Conservation (phyloP, 1,139 yeast species). For the Protomyces arabidopsidicola region DNA sequence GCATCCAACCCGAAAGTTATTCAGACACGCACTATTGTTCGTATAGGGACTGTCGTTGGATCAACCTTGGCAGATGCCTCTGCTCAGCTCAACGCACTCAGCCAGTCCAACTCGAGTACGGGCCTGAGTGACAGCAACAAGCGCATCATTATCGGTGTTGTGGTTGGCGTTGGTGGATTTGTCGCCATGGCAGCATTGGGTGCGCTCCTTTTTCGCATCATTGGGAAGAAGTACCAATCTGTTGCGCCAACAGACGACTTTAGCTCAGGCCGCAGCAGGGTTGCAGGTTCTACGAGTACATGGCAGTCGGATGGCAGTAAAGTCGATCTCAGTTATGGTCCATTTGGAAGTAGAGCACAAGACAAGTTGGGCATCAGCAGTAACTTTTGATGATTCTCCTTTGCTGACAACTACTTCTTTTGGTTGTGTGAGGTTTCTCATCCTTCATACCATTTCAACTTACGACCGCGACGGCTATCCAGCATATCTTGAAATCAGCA, state of each 20-base stretch:
- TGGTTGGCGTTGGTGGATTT: constrained; percentile 19
- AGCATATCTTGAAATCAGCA: no score
- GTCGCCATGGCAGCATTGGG: constrained; percentile 13
- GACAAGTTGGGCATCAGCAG: background rate
- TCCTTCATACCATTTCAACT: no score
- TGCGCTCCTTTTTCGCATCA: constrained; percentile 4
- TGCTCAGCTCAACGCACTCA: constrained; percentile 20
- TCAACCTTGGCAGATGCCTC: constrained; percentile 15
- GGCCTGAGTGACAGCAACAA: constrained; percentile 16
- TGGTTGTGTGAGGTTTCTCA: background rate
- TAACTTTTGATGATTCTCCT: background rate
- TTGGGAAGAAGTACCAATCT: background rate
- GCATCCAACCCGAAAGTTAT: background rate
- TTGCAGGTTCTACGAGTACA: background rate
- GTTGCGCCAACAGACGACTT: background rate
- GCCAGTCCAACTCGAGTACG: constrained; percentile 7
- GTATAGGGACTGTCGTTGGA: constrained; percentile 15
- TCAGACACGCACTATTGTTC: constrained; percentile 2
- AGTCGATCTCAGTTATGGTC: background rate
- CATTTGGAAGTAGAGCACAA: background rate
- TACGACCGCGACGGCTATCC: no score
- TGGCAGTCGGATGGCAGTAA: background rate
- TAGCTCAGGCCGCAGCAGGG: no score
- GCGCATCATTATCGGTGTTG: constrained; percentile 19
- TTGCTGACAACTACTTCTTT: background rate